Percentiles rank a stretch among this genome's conserved stretches.
Evolutionary conservation across 1,139 yeast species (phyloP).

Genomic region (Blastobotrys malaysiensis): DNA sequence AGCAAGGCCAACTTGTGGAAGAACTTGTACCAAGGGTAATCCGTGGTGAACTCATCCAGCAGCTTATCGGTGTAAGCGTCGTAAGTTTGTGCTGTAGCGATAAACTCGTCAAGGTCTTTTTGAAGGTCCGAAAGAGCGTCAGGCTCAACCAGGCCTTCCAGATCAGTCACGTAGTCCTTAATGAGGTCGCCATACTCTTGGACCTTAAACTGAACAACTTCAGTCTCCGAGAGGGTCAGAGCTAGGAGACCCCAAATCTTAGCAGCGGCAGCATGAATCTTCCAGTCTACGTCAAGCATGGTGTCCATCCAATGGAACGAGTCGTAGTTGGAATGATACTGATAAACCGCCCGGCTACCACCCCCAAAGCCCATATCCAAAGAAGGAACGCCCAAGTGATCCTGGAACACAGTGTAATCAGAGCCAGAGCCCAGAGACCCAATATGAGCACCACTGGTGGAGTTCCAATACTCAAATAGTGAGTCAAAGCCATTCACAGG

Average conservation of each 20-base stretch:
- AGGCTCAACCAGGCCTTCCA: constrained; percentile 10
- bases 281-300: constrained; percentile 55
- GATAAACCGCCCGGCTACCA: constrained; percentile 49
- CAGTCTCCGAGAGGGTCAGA: constrained; percentile 44
- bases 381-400: constrained; percentile 62
- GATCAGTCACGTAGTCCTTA: constrained; percentile 32
- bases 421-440: constrained; percentile 58
- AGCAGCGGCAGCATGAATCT: constrained; percentile 49
- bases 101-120: constrained; percentile 23
- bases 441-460: constrained; percentile 36
- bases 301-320: constrained; percentile 61
- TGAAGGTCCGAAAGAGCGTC: constrained; percentile 25
- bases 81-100: constrained; percentile 21
- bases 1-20: constrained; percentile 28
- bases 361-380: constrained; percentile 51
- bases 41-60: constrained; percentile 25
- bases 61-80: constrained; percentile 30
- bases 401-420: constrained; percentile 63
- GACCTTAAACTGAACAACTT: constrained; percentile 40
- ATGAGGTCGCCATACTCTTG: constrained; percentile 39
- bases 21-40: constrained; percentile 32
- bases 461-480: constrained; percentile 55
- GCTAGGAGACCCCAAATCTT: constrained; percentile 47
- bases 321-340: constrained; percentile 66
- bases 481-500: constrained; percentile 38